Percentiles rank a stretch among this genome's conserved stretches.
Conservation (phyloP, 345 rosid genomes). For the Aquilaria sinensis region DNA sequence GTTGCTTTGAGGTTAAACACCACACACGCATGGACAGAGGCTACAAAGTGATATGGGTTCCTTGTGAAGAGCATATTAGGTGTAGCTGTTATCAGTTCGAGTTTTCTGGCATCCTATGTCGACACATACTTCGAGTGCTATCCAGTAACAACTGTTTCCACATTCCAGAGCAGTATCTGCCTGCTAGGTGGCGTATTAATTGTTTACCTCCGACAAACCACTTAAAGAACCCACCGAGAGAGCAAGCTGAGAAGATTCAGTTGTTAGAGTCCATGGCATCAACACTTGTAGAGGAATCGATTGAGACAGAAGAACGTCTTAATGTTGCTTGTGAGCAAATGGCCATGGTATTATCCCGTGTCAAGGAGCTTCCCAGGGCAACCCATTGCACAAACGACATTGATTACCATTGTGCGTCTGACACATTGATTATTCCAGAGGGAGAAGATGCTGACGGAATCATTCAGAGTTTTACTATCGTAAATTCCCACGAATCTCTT, state of each 20-base stretch:
- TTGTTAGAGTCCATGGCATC: conserved; percentile 46
- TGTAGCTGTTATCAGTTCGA: conserved; percentile 53
- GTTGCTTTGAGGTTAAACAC: conserved; percentile 47
- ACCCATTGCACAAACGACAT: conserved; percentile 20
- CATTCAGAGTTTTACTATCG: conserved; percentile 28
- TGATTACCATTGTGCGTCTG: conserved; percentile 33
- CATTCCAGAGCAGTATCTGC: conserved; percentile 47
- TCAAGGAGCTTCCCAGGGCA: conserved; percentile 36
- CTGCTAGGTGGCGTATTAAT: conserved; percentile 30
- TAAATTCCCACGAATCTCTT: conserved; percentile 27
- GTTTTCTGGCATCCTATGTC: conserved; percentile 54
- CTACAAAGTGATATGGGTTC: conserved; percentile 45
- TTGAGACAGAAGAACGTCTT: conserved; percentile 46
- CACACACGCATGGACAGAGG: conserved; percentile 40
- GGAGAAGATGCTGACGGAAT: conserved; percentile 44
- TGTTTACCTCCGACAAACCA: conserved; percentile 14
- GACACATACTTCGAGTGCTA: conserved; percentile 52
- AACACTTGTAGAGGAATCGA: conserved; percentile 35
- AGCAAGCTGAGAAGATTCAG: conserved; percentile 33
- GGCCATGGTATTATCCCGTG: conserved; percentile 26
- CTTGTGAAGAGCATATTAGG: conserved; percentile 42
- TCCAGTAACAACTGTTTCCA: conserved; percentile 56
- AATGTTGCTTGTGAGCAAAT: conserved; percentile 51
- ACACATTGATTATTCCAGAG: conserved; percentile 37
- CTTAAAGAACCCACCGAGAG: conserved; percentile 15